A percentile compares a stretch with the other conserved stretches of the same genome.
phyloP scores from a whole-genome alignment of 148 eudicot species.

The Tetragonia tetragonoides region DNA sequence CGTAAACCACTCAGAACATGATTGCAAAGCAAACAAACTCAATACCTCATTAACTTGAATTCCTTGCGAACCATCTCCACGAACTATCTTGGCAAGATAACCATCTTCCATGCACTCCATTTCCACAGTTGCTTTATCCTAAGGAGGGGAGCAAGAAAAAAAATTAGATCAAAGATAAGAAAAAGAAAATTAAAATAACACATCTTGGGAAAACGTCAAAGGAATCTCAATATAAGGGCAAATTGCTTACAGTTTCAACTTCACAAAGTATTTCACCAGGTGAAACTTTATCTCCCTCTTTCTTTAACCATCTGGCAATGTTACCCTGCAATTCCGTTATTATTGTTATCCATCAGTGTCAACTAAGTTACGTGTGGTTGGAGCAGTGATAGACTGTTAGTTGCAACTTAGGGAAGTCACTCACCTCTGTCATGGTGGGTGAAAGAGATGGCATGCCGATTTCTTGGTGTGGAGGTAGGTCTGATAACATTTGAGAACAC shows the following conservation, averaged over 20 bases:
- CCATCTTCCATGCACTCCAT: conserved; percentile 99
- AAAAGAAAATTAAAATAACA: background rate
- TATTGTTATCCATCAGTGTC: conserved; percentile 10
- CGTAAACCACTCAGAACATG: background rate
- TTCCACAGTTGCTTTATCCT: conserved; percentile 99
- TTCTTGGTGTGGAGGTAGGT: conserved; percentile 87
- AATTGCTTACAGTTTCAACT: conserved; percentile 84
- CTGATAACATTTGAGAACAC: conserved; percentile 35
- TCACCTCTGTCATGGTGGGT: conserved; percentile 96
- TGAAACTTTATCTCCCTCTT: conserved; percentile 88
- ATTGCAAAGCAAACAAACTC: background rate
- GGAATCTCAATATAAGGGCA: background rate
- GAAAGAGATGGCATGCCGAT: conserved; percentile 98
- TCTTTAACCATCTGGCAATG: conserved; percentile 95
- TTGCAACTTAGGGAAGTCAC: conserved; percentile 2
- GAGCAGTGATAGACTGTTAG: conserved; percentile 3
- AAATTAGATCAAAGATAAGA: background rate
- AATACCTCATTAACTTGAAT: conserved; percentile 91
- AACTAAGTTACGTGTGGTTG: background rate
- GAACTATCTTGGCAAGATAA: conserved; percentile 82
- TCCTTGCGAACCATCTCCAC: conserved; percentile 77
- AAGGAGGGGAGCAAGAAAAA: background rate
- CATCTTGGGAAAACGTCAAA: background rate
- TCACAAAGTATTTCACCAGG: conserved; percentile 98
- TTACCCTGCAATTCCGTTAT: conserved; percentile 61